These are phyloP conservation scores for Solanum arcanum DNA, from an alignment of 257 asterid genomes.

Conservation along the genomic window DNA sequence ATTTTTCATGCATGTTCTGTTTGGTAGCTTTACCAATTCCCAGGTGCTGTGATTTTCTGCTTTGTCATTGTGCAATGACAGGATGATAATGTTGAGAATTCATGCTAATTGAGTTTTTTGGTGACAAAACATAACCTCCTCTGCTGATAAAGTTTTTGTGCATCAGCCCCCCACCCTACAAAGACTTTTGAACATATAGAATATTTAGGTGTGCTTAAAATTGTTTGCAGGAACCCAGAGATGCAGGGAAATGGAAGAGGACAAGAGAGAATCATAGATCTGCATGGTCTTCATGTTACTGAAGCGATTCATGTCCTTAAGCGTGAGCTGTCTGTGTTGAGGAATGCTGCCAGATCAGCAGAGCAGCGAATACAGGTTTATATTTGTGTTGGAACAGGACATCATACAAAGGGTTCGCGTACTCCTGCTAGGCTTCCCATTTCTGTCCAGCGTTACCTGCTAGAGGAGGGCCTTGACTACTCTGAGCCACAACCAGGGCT, in stretches of 20 bases:
- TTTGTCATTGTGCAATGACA: background rate
- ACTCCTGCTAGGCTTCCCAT: slow-evolving; percentile 86
- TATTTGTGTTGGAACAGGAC: slow-evolving; percentile 96
- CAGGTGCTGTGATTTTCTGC: background rate
- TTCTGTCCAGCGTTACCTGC: slow-evolving; percentile 85
- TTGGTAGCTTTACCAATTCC: background rate
- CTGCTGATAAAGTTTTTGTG: background rate
- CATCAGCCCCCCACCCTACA: background rate
- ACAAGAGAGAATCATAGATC: slow-evolving; percentile 77
- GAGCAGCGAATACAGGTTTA: slow-evolving; percentile 69
- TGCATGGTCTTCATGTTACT: slow-evolving; percentile 90
- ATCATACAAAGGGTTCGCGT: slow-evolving; percentile 84
- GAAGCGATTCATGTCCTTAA: slow-evolving; percentile 91
- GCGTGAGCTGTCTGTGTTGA: slow-evolving; percentile 70
- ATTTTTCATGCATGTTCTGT: background rate
- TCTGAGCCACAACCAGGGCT: slow-evolving; percentile 96
- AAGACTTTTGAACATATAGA: background rate
- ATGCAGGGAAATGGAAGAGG: slow-evolving; percentile 48
- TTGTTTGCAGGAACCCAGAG: slow-evolving; percentile 57
- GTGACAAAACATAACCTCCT: background rate
- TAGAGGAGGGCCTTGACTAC: slow-evolving; percentile 82
- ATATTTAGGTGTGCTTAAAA: background rate
- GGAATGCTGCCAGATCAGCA: slow-evolving; percentile 72
- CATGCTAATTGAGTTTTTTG: background rate
- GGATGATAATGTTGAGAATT: background rate